Base-by-base conservation (phyloP, 2,329 filamentous ascomycete species). In the Chaetoscypha palmicola region DNA sequence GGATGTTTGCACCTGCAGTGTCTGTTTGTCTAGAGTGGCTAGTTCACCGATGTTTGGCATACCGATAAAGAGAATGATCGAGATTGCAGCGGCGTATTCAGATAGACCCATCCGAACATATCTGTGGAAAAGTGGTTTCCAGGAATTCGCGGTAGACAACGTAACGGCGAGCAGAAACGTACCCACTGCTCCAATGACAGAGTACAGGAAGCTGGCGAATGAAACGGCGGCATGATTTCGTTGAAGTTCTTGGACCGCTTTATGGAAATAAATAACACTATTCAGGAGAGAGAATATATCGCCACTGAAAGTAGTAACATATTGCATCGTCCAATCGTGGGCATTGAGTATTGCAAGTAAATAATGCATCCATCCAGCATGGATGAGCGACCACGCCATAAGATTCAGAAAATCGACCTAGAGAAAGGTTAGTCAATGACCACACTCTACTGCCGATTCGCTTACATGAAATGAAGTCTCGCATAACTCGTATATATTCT, bases 321-420 rank as follows among this genome's bases (percentile, higher is more conserved):
- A 83, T 53, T 75, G 70, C 79, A 83, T 83, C 0, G 79, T 83
- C 75, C 77, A 83, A 60, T 82, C 78, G 56, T 83, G 78, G 3
- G 78, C 79, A 59, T 83, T 83, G 62, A 82, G 74, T 39, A 81
- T 72, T 43, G 79, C 78, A 10, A 83, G 67, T 2, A 82, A 61
- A 52, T 73, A 74, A 56, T 81, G 76, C 69, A 83, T 74, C 79
- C 79, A 83, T 5, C 69, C 74, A 5, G 78, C 68, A 57, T 83
- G 79, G 40, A 83, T 79, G 26, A 81, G 68, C 2, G 76, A 72
- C 79, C 79, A 83, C 2, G 79, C 76, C 77, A 83, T 83, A 58
- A 83, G 75, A 1, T 75, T 71, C n/a, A 83, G 65, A 57, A 81
- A 83, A 16, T 74, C 66, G 39, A 79, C 70, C 67, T 75, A 45